Evolutionary conservation across 495 filamentous ascomycete genomes (phyloP).

Genomic region (Trichoderma asperelloides): DNA sequence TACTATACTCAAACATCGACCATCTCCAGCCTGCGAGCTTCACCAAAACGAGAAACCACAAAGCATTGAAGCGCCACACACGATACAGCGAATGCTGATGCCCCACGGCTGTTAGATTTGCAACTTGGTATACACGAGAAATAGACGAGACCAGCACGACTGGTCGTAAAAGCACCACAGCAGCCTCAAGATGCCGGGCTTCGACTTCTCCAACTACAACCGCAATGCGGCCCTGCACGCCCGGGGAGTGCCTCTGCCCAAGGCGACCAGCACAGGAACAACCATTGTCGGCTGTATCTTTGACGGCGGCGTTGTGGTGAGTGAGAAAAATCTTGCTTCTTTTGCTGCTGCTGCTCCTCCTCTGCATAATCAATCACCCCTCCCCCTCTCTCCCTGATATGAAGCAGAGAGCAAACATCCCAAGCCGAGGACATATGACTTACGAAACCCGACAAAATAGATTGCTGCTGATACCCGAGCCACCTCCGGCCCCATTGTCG

Average conservation of each 20-base stretch:
- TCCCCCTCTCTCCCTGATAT: neutral
- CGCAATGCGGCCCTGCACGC: constrained; percentile 94
- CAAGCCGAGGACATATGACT: neutral
- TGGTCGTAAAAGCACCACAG: constrained; percentile 2
- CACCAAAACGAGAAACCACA: neutral
- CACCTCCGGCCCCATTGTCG: constrained; percentile 94
- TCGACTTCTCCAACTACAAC: constrained; percentile 99
- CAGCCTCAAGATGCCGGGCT: constrained; percentile 73
- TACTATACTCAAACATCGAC: neutral
- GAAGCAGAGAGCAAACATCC: neutral
- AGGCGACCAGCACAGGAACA: constrained; percentile 97
- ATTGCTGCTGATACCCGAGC: constrained; percentile 98
- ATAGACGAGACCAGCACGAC: neutral
- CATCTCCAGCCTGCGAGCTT: neutral
- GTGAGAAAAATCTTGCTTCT: constrained; percentile 18
- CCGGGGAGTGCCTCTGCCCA: constrained; percentile 84
- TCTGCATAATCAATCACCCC: neutral
- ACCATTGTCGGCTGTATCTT: constrained; percentile 98
- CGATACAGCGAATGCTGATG: neutral
- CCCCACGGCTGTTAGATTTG: neutral
- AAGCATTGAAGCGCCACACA: neutral
- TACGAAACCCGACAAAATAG: constrained; percentile 26
- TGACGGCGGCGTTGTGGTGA: constrained; percentile 89
- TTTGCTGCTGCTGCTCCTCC: constrained; percentile 4
- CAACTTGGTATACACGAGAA: neutral